phyloP scores from a whole-genome alignment of 768 basidiomycete species.

The Collybia sordida region DNA sequence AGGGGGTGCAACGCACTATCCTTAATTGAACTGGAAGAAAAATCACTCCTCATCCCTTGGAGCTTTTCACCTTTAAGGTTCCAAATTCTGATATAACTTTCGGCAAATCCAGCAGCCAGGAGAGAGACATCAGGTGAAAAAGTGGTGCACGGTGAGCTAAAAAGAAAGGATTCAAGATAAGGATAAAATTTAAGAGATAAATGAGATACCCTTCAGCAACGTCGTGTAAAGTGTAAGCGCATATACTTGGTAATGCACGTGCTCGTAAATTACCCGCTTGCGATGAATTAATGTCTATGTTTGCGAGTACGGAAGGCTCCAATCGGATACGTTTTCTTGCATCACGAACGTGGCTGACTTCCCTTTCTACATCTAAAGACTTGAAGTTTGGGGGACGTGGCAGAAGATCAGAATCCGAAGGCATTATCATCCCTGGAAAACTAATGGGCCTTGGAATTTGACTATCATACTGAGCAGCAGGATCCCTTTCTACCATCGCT shows the following conservation, averaged over 20 bases:
- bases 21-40: conserved; percentile 59
- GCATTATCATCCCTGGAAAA: conserved; percentile 59
- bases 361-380: conserved; percentile 84
- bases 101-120: conserved; percentile 93
- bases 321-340: conserved; percentile 89
- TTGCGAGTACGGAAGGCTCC: conserved; percentile 67
- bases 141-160: conserved; percentile 78
- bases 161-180: conserved; percentile 6
- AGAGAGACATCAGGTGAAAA: conserved; percentile 91
- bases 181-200: background rate
- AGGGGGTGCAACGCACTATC: conserved; percentile 54
- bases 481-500: conserved; percentile 71
- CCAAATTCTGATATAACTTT: conserved; percentile 95
- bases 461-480: conserved; percentile 63
- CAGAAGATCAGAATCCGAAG: conserved; percentile 68
- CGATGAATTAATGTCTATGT: conserved; percentile 55
- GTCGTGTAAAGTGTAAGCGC: conserved; percentile 94
- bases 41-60: conserved; percentile 75
- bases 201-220: conserved; percentile 84
- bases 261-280: conserved; percentile 59
- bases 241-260: conserved; percentile 85
- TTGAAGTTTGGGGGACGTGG: conserved; percentile 85
- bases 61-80: conserved; percentile 91
- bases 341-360: conserved; percentile 88
- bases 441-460: conserved; percentile 49